A percentile compares a stretch with the other conserved stretches of the same genome.
Evolutionary conservation across 2,329 filamentous ascomycete genomes (phyloP).

Genomic region (Colletotrichum navitas): DNA sequence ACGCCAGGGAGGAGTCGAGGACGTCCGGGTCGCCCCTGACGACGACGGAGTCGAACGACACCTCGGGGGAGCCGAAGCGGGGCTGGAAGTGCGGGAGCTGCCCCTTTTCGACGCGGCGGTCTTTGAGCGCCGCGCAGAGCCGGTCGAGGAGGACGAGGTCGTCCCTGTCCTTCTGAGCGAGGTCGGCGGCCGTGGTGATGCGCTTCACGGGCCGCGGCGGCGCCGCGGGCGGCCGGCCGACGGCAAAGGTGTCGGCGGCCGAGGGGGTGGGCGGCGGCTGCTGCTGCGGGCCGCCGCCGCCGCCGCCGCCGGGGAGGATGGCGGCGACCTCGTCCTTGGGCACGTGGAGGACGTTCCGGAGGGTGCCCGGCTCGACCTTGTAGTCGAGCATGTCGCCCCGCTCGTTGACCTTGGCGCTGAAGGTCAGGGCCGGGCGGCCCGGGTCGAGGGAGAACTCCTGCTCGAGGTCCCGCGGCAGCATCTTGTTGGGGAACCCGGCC

Average conservation of each 20-base stretch:
- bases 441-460: conserved; percentile 67
- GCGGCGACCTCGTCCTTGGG: conserved; percentile 49
- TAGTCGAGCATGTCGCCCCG: conserved; percentile 66
- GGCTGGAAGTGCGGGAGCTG: conserved; percentile 33
- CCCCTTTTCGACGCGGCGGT: conserved; percentile 42
- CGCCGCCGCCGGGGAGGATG: conserved; percentile 22
- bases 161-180: conserved; percentile 57
- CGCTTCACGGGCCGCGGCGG: conserved; percentile 51
- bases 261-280: neutral
- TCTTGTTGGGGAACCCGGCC: conserved; percentile 67
- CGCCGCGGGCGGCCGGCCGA: conserved; percentile 50
- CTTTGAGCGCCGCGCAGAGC: conserved; percentile 61
- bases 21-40: conserved; percentile 12
- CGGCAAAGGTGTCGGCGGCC: conserved; percentile 46
- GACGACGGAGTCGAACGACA: conserved; percentile 55
- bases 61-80: conserved; percentile 50
- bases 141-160: conserved; percentile 62
- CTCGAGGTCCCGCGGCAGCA: conserved; percentile 63
- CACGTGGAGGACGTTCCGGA: conserved; percentile 70
- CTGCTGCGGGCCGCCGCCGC: no score
- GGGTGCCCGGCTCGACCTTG: conserved; percentile 64
- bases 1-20: conserved; percentile 48
- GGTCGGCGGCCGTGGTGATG: conserved; percentile 58
- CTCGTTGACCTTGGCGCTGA: conserved; percentile 69
- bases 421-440: conserved; percentile 68